phyloP scores from a whole-genome alignment of 371 early-diverging fungal species.

The Mucor racemosus region DNA sequence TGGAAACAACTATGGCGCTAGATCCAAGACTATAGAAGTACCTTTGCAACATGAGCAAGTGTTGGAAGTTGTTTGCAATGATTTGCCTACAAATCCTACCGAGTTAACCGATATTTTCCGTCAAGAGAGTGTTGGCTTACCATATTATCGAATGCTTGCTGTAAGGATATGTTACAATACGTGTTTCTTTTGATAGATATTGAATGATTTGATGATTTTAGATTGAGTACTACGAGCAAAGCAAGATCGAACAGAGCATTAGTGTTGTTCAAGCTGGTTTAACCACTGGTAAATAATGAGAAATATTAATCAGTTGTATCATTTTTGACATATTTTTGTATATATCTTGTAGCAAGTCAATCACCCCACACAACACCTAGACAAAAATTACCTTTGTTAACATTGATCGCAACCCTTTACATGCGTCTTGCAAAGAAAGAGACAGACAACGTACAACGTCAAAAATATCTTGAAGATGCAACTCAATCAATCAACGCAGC shows the following conservation, averaged over 20 bases:
- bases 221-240: conserved; percentile 81
- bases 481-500: conserved; percentile 74
- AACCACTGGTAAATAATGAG: conserved; percentile 47
- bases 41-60: conserved; percentile 80
- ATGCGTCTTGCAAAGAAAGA: conserved; percentile 64
- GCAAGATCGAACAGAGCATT: conserved; percentile 65
- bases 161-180: conserved; percentile 43
- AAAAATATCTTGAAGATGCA: conserved; percentile 65
- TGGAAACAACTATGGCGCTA: conserved; percentile 27
- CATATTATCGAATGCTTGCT: conserved; percentile 80
- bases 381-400: conserved; percentile 69
- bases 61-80: conserved; percentile 79
- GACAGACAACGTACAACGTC: conserved; percentile 47
- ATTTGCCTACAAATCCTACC: conserved; percentile 67
- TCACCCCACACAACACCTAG: conserved; percentile 61
- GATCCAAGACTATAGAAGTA: conserved; percentile 73
- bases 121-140: conserved; percentile 71
- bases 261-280: conserved; percentile 66
- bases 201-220: conserved; percentile 23
- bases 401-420: conserved; percentile 68
- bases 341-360: conserved; percentile 31
- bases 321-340: not conserved
- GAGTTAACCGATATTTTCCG: conserved; percentile 82
- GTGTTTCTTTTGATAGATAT: not conserved
- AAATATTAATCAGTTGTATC: conserved; percentile 4